Base-by-base conservation (phyloP, 73 alveolate genomes). In the Paramecium pentaurelia region DNA sequence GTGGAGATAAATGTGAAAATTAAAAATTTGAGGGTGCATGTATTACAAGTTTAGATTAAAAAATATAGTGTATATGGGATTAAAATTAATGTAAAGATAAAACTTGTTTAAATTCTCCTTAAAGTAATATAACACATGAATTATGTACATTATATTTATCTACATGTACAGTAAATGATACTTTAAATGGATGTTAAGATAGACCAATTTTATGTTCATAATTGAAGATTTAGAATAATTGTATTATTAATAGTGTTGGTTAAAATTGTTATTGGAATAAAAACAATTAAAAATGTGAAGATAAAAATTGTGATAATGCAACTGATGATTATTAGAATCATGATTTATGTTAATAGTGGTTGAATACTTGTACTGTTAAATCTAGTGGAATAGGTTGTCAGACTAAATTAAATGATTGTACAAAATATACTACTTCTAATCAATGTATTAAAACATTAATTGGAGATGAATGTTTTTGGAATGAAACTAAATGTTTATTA, bases 271-370 rank as follows among this genome's bases (percentile, higher is more conserved):
- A 68, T 68, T 68, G 85, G 85, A 68, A 36, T 68, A 68, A 30
- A 68, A 36, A 32, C 12, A 32, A 11, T 14, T 68, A 54, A 2
- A 42, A n/a, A 27, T 80, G 91, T 25, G 30, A 32, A 45, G 34
- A 25, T 22, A 42, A 42, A 20, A 47, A 25, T 45, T 80, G 91
- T 80, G 91, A 42, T 44, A 80, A 40, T 80, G 91, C 91, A 20
- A 9, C 84, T 14, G 45, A 27, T 44, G 58, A 60, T 14, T 44
- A 45, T 12, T 16, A 10, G 1, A 80, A 10, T 44, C 91, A 80
- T 44, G 30, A 45, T 11, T 2, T 1, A 6, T 80, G 91, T 80
- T 36, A 80, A 47, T 3, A 12, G 12, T 80, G 32, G 49, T 8
- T 18, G 3, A 9, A 27, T 44, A n/a, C 22, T 0, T 80, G 91